Conservation (phyloP, 768 basidiomycete species). For the Tulasnella sp. region DNA sequence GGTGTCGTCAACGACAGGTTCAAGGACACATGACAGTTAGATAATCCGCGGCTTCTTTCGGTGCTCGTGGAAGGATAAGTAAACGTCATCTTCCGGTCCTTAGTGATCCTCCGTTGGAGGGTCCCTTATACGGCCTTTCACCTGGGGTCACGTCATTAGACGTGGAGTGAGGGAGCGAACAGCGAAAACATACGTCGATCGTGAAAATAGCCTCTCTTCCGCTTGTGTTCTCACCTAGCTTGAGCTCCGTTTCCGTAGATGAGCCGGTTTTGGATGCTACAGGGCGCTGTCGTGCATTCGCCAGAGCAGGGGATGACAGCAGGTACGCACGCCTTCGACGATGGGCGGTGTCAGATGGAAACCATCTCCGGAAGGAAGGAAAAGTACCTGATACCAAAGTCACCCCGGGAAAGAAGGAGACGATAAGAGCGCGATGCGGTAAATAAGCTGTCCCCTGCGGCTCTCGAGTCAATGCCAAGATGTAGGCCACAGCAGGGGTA, state of each 20-base stretch:
- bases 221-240: neutral
- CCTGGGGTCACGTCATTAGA: too few species aligned
- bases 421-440: constrained; percentile 9
- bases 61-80: too few species aligned
- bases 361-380: neutral
- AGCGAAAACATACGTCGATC: constrained; percentile 2
- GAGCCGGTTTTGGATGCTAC: neutral
- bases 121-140: too few species aligned
- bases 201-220: constrained; percentile 4
- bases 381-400: neutral
- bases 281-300: neutral
- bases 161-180: neutral
- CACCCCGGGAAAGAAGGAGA: constrained; percentile 2
- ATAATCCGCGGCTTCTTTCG: too few species aligned
- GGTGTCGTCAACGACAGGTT: too few species aligned
- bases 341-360: neutral
- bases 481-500: neutral
- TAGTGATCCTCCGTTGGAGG: too few species aligned
- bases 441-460: constrained; percentile 5
- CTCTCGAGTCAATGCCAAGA: neutral
- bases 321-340: neutral
- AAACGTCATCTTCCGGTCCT: too few species aligned
- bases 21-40: too few species aligned
- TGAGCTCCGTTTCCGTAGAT: neutral
- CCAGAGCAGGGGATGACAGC: neutral